These are phyloP conservation scores for Phytopythium cucurbitacearum DNA, from an alignment of 352 stramenopile species.

Conservation along the genomic window DNA sequence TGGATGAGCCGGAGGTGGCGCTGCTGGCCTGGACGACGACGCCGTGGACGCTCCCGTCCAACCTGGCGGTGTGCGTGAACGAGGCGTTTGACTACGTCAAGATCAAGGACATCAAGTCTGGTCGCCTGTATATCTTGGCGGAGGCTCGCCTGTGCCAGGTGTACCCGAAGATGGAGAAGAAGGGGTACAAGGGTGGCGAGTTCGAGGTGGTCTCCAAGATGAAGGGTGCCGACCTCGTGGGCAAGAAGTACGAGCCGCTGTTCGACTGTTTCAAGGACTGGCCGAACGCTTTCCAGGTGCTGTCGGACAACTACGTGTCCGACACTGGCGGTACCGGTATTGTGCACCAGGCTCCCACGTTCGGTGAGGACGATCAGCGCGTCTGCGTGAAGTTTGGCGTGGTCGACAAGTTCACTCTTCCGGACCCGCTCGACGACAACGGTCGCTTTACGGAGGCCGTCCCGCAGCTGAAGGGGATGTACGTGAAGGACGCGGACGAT, in stretches of 20 bases:
- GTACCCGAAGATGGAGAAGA: conserved; percentile 97
- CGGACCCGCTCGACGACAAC: conserved; percentile 97
- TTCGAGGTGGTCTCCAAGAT: conserved; percentile 91
- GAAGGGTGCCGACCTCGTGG: conserved; percentile 91
- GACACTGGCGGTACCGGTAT: conserved; percentile 96
- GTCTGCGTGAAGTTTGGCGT: conserved; percentile 96
- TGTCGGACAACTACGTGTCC: conserved; percentile 98
- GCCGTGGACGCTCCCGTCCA: conserved; percentile 99
- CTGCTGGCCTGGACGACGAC: conserved; percentile 99
- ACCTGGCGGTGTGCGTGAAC: conserved; percentile 98
- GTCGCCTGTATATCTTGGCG: conserved; percentile 92
- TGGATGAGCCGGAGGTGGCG: conserved; percentile 81
- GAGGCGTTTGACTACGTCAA: conserved; percentile 97
- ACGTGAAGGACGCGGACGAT: conserved; percentile 99
- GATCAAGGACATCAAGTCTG: conserved; percentile 91
- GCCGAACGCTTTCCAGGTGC: conserved; percentile 92
- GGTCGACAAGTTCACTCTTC: conserved; percentile 93
- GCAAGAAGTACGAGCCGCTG: conserved; percentile 95
- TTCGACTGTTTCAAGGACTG: conserved; percentile 95
- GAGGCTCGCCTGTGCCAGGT: conserved; percentile 93
- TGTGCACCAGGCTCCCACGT: conserved; percentile 98
- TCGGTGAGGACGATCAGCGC: conserved; percentile 99
- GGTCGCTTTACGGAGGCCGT: conserved; percentile 94
- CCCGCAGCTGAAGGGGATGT: conserved; percentile 89
- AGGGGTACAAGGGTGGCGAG: conserved; percentile 94